Evolutionary conservation across 257 asterid genomes (phyloP).

Genomic region (Osmanthus fragrans): DNA sequence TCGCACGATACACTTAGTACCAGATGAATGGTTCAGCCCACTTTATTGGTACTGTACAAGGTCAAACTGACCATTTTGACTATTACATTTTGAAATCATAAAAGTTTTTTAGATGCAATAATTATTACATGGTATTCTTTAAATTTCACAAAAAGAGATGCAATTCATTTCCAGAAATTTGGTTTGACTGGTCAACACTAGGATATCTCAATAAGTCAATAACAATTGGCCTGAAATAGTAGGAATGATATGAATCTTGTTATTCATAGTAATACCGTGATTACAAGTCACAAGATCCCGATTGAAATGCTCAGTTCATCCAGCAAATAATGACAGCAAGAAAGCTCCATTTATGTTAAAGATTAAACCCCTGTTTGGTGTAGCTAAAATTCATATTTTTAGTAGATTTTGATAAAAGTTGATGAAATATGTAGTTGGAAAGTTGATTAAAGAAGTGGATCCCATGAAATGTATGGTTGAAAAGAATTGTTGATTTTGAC

Average conservation of each 20-base stretch:
- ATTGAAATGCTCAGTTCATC: neutral
- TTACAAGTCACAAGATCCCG: neutral
- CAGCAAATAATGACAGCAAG: slow-evolving; percentile 3
- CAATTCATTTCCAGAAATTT: neutral
- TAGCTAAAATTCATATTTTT: no score
- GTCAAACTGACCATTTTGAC: neutral
- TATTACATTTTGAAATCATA: neutral
- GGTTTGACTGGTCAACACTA: neutral
- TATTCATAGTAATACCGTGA: slow-evolving; percentile 8
- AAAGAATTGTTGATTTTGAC: no score
- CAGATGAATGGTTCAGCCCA: neutral
- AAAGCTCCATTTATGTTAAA: neutral
- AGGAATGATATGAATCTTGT: slow-evolving; percentile 6
- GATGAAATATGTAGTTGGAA: no score
- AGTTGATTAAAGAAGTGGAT: no score
- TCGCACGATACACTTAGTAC: neutral
- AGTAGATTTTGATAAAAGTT: no score
- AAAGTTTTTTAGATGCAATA: neutral
- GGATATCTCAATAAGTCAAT: neutral
- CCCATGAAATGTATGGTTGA: no score
- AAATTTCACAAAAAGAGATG: no score
- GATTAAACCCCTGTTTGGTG: neutral
- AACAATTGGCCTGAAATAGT: neutral
- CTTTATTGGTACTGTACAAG: neutral
- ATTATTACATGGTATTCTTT: neutral